phyloP scores from a whole-genome alignment of 2,329 filamentous ascomycete species.

The Trichoderma guizhouense region DNA sequence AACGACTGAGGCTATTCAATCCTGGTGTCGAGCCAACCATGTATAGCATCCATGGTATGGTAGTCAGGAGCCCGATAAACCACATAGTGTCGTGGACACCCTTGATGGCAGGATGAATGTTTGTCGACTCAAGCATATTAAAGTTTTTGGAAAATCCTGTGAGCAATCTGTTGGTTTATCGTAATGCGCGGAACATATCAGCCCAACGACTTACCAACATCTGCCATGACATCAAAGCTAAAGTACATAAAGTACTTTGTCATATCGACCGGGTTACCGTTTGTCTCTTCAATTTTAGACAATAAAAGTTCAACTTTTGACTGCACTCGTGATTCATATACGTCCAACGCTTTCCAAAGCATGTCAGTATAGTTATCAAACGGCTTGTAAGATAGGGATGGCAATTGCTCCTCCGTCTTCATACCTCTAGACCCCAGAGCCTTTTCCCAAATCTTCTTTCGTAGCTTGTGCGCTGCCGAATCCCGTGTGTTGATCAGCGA shows the following conservation, averaged over 20 bases:
- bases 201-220: constrained; percentile 29
- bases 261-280: constrained; percentile 27
- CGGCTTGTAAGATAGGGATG: background rate
- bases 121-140: background rate
- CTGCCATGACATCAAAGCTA: constrained; percentile 41
- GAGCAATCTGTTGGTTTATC: background rate
- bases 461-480: constrained; percentile 21
- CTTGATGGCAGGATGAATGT: background rate
- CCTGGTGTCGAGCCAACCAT: constrained; percentile 35
- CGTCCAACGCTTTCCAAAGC: background rate
- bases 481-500: constrained; percentile 26
- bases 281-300: background rate
- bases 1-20: constrained; percentile 30
- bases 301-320: background rate
- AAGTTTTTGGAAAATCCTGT: background rate
- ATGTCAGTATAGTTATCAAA: background rate
- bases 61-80: background rate
- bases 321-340: background rate
- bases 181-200: background rate
- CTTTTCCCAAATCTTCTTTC: background rate
- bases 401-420: background rate
- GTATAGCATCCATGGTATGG: background rate
- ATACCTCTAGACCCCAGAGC: background rate
- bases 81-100: background rate
- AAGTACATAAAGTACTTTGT: constrained; percentile 35